Base-by-base conservation (phyloP, 2,329 filamentous ascomycete species). In the Hypoxylon sp. region DNA sequence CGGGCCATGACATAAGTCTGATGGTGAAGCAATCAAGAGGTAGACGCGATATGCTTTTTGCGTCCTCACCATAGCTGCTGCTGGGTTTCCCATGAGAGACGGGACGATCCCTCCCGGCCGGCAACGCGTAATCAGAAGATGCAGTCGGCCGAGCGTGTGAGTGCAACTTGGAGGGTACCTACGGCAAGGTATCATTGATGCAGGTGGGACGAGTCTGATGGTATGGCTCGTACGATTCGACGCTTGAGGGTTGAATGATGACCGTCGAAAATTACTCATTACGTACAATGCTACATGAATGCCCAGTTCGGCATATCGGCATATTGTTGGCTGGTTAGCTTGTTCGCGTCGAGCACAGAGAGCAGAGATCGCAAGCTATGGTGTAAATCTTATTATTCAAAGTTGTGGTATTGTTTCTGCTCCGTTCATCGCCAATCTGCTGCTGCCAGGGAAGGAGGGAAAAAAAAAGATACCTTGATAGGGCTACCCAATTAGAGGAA, bases 211-310 rank as follows among this genome's bases (percentile, higher is more conserved):
- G 46, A 14, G 51, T 53, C 37, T 44, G 61, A 67, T 62, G 61
- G 37, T 57, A 64, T 31, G 48, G 56, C 64, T 64, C 67, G 64
- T 67, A 67, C 31, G 64, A 67, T 70, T 58, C 53, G 37, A n/a
- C 35, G 35, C 37, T 51, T 54, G 62, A 11, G 53, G 54, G 57
- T 62, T 62, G 64, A 42, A 64, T 68, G 64, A 66, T 66, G 53
- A 56, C 53, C 68, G 49, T 70, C 11, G 48, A 67, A 57, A 61
- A 42, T 68, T 70, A 65, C 68, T 61, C 22, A 50, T 68, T 70
- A 63, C 58, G 65, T 70, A 65, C 30, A 55, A 50, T 49, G 54
- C 46, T 63, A 65, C 50, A 57, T 66, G 46, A 56, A 40, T 53
- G 44, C 37, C 40, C 31, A 42, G 50, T 44, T 55, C 30, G 46